A percentile compares a stretch with the other conserved stretches of the same genome.
Evolutionary conservation across 2,329 filamentous ascomycete genomes (phyloP).

Genomic region (Coleophoma eucalyptorum): DNA sequence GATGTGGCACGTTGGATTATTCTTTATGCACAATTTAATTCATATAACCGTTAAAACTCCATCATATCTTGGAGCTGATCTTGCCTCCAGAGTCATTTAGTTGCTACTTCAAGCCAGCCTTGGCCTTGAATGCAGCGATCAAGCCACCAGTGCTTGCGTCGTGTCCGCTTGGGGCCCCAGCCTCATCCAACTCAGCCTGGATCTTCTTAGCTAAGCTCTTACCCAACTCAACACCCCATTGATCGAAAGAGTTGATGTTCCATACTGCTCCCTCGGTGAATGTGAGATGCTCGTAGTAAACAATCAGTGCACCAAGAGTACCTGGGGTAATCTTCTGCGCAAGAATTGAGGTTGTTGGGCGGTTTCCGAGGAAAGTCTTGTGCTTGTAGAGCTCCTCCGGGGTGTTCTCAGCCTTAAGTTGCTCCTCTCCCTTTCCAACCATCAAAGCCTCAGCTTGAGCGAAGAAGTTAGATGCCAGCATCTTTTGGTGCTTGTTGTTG

Average conservation of each 20-base stretch:
- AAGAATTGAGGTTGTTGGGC: conserved; percentile 92
- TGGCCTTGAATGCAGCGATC: conserved; percentile 87
- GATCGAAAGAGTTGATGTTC: conserved; percentile 99
- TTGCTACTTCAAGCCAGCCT: conserved; percentile 13
- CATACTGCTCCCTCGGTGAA: conserved; percentile 97
- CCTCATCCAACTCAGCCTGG: conserved; percentile 76
- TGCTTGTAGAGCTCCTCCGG: conserved; percentile 80
- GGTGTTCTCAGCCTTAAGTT: conserved; percentile 73
- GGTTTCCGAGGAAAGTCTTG: conserved; percentile 98
- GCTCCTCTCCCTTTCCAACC: conserved; percentile 82
- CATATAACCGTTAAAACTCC: neutral
- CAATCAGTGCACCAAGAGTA: conserved; percentile 90
- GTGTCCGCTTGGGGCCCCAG: conserved; percentile 69
- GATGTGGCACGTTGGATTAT: too few species aligned
- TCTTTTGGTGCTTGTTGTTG: conserved; percentile 92
- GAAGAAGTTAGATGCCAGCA: conserved; percentile 90
- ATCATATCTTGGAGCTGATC: neutral
- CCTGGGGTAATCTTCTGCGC: conserved; percentile 88
- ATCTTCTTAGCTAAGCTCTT: conserved; percentile 96
- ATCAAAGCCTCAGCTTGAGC: conserved; percentile 85
- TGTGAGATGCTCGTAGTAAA: conserved; percentile 98
- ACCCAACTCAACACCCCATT: conserved; percentile 98
- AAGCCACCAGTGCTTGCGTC: conserved; percentile 86
- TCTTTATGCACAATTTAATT: neutral
- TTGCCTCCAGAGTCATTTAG: neutral